Conservation (phyloP, 495 filamentous ascomycete genomes). For the Cercophora samala region DNA sequence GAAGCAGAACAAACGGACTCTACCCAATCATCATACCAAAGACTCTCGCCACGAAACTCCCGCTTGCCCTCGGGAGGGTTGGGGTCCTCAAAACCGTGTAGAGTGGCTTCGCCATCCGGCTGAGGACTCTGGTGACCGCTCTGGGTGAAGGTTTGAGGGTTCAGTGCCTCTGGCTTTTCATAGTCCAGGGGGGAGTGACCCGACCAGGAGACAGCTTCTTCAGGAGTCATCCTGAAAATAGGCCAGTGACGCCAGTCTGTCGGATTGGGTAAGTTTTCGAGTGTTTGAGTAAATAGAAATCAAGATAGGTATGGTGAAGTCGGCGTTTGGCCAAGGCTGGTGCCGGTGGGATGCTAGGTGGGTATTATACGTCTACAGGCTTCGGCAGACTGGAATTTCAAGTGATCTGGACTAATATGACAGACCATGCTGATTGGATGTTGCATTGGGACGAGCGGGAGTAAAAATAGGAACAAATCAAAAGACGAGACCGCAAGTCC, state of each 20-base stretch:
- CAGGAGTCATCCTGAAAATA: background rate
- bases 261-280: background rate
- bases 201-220: background rate
- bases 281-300: background rate
- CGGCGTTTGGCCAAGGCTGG: background rate
- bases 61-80: slow-evolving; percentile 24
- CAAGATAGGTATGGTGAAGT: background rate
- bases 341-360: background rate
- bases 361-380: background rate
- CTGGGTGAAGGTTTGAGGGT: slow-evolving; percentile 16
- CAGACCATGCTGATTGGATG: background rate
- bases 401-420: background rate
- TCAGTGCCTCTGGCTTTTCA: slow-evolving; percentile 31
- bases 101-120: slow-evolving; percentile 30
- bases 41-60: slow-evolving; percentile 32
- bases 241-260: background rate
- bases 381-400: background rate
- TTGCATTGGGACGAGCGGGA: slow-evolving; percentile 7
- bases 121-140: slow-evolving; percentile 19
- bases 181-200: slow-evolving; percentile 29
- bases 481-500: background rate
- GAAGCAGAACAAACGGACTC: background rate
- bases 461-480: slow-evolving; percentile 21
- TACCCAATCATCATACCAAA: slow-evolving; percentile 22
- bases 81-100: slow-evolving; percentile 32